Base-by-base conservation (phyloP, 169 alveolate genomes). In the Miamiensis avidus region DNA sequence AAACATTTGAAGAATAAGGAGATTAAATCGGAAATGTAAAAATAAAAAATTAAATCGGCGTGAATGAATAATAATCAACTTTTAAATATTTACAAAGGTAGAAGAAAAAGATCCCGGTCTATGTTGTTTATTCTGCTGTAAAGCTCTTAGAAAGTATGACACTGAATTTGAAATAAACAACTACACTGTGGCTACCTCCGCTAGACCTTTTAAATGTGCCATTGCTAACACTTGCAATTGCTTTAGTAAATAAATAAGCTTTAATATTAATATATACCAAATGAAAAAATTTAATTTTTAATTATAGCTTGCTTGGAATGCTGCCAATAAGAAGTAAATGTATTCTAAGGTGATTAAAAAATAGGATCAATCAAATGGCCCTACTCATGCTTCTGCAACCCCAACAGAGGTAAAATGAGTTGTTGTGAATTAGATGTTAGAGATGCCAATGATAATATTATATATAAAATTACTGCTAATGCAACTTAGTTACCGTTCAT, bases 391-490 rank as follows among this genome's bases (percentile, higher is more conserved):
- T 69, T 69, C 34, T 77, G 82, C 72, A 33, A 69, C 33, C 82
- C 82, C 33, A 69, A 69, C 64, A 79, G 84, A 79, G 84, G 84
- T 49, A 34, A 34, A 28, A 34, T 27, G 34, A 49, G 76, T 79
- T 79, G 84, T 74, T n/a, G 30, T 49, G 84, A 79, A 79, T 79
- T 79, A 29, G 84, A 79, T 79, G 31, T 79, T 79, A 49, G 26
- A 33, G 76, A 79, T 27, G 32, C 84, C 20, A 25, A 0, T 0
- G 84, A 76, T 0, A 49, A 79, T 72, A 65, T 64, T 29, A 65
- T 30, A 1, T 79, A 79, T 72, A 79, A 29, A 1, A 27, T 79
- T 29, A 49, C 84, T n/a, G 74, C 84, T 0, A 34, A 79, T 49
- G 69, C 69, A 49, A 49, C 69, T 49, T 49, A 49, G 20, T 49